Evolutionary conservation across 163 green algal genomes (phyloP).

Genomic region (Scenedesmus sp.): DNA sequence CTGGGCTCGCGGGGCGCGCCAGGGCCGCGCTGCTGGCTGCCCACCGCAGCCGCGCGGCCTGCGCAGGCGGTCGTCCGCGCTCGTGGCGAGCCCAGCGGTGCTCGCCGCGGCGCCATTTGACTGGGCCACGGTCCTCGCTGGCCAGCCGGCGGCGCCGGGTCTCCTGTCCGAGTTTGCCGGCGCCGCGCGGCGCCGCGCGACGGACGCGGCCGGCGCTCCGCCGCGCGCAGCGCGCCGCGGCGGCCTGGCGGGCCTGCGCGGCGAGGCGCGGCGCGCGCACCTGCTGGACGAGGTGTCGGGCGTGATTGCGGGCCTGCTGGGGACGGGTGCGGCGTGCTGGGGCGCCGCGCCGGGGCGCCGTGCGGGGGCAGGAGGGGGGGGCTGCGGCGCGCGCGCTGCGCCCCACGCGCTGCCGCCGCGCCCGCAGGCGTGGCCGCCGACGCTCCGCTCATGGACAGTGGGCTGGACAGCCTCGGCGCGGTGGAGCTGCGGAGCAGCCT

Average conservation of each 20-base stretch:
- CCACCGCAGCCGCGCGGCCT: too few species aligned
- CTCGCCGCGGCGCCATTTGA: constrained; percentile 58
- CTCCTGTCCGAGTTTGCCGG: constrained; percentile 25
- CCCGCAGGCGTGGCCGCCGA: constrained; percentile 43
- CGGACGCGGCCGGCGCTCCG: neutral
- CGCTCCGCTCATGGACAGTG: constrained; percentile 77
- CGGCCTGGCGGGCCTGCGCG: neutral
- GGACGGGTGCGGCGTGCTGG: constrained; percentile 9
- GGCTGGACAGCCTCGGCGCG: constrained; percentile 74
- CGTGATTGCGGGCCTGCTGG: constrained; percentile 17
- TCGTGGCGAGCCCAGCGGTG: constrained; percentile 1
- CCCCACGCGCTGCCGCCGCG: neutral
- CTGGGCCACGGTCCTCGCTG: constrained; percentile 39
- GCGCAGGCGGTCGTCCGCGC: too few species aligned
- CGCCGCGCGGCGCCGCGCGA: constrained; percentile 3
- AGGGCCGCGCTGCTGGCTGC: too few species aligned
- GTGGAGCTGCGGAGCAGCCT: constrained; percentile 80
- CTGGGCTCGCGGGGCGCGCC: too few species aligned
- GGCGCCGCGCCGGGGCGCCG: too few species aligned
- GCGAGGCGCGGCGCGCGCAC: neutral
- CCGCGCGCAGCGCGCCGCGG: neutral
- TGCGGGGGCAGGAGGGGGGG: too few species aligned
- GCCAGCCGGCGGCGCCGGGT: neutral
- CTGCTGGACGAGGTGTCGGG: constrained; percentile 22
- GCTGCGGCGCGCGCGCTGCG: neutral